Evolutionary conservation across 805 yeast genomes (phyloP).

Genomic region (Kazachstania kunashirensis): DNA sequence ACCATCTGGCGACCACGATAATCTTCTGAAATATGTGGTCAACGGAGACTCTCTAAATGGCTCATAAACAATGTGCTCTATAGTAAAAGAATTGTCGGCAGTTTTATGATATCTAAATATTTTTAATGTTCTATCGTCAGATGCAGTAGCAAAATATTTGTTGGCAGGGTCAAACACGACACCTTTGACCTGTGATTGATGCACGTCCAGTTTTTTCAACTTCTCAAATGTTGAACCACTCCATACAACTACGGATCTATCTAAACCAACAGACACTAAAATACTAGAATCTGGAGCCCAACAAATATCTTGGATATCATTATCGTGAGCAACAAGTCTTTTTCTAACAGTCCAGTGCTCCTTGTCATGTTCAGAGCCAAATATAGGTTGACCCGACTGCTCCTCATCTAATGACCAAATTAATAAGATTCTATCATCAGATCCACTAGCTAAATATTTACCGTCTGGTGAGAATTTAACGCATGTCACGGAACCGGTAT

Average conservation of each 20-base stretch:
- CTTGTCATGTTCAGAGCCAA: constrained; percentile 65
- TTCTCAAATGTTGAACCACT: constrained; percentile 81
- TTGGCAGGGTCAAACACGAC: constrained; percentile 97
- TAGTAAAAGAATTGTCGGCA: constrained; percentile 65
- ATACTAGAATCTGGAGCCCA: constrained; percentile 95
- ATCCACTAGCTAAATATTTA: constrained; percentile 82
- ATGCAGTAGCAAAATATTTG: constrained; percentile 92
- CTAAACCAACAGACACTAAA: constrained; percentile 88
- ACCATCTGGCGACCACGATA: constrained; percentile 90
- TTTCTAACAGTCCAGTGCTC: constrained; percentile 95
- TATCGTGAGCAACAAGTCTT: constrained; percentile 91
- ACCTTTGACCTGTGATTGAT: constrained; percentile 92
- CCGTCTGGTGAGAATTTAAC: constrained; percentile 91
- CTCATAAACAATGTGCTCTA: constrained; percentile 71
- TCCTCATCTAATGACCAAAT: constrained; percentile 89
- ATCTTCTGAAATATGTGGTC: constrained; percentile 78
- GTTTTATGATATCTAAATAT: constrained; percentile 78
- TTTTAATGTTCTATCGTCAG: constrained; percentile 88
- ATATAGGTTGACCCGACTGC: constrained; percentile 35
- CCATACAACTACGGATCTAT: constrained; percentile 89
- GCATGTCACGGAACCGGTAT: constrained; percentile 93
- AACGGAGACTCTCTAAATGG: constrained; percentile 87
- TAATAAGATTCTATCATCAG: constrained; percentile 84
- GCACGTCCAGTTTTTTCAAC: constrained; percentile 81
- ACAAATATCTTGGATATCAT: constrained; percentile 94